Conservation (phyloP, 352 stramenopile genomes). For the Phytophthora melonis region DNA sequence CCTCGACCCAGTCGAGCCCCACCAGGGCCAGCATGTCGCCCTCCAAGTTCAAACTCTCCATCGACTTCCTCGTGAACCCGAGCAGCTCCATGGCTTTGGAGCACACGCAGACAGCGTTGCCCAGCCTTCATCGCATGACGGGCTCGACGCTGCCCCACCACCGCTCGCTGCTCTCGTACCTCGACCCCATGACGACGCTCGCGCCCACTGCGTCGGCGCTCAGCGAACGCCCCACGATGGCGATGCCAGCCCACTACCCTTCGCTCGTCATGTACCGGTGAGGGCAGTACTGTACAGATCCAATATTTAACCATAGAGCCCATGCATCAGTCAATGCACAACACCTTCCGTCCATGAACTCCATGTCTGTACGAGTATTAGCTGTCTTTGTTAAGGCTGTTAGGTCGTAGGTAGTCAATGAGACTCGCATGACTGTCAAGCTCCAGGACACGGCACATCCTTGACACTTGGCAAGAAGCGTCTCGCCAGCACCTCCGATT, state of each 20-base stretch:
- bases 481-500: neutral
- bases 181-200: conserved; percentile 36
- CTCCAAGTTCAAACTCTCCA: conserved; percentile 50
- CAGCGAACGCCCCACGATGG: conserved; percentile 9
- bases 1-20: neutral
- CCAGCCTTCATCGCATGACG: conserved; percentile 10
- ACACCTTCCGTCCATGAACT: too few relatives aligned
- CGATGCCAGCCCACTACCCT: conserved; percentile 20
- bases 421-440: neutral
- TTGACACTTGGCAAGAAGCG: neutral
- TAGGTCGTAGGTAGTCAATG: too few relatives aligned
- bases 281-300: neutral
- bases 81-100: conserved; percentile 11
- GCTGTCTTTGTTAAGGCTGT: too few relatives aligned
- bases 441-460: neutral
- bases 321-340: neutral
- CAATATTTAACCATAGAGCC: conserved; percentile 30
- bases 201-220: conserved; percentile 20
- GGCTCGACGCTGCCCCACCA: conserved; percentile 24
- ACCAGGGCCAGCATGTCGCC: conserved; percentile 31
- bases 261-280: conserved; percentile 40
- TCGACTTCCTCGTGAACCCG: conserved; percentile 66
- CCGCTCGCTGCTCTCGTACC: conserved; percentile 41
- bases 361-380: too few relatives aligned
- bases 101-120: conserved; percentile 3